phyloP scores from a whole-genome alignment of 2,329 filamentous ascomycete genomes.

The Fusarium bulbicola region DNA sequence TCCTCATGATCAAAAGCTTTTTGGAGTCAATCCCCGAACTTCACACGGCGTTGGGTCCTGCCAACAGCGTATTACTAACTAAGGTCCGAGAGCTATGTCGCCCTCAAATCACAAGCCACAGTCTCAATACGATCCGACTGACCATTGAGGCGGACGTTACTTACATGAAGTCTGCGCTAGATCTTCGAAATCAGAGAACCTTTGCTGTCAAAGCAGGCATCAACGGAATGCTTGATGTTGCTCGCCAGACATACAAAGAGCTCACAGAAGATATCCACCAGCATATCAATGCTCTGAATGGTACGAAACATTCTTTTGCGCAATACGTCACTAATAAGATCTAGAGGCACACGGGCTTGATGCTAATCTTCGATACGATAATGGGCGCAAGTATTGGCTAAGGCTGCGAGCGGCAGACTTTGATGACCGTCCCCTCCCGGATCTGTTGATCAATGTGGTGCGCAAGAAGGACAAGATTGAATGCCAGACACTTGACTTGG shows the following conservation, averaged over 20 bases:
- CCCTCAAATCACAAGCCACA: constrained; percentile 66
- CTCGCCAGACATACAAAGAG: constrained; percentile 89
- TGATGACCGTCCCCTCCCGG: constrained; percentile 67
- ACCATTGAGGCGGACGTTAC: constrained; percentile 84
- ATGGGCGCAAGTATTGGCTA: constrained; percentile 81
- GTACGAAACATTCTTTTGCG: constrained; percentile 52
- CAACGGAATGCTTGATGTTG: constrained; percentile 87
- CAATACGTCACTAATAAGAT: not conserved
- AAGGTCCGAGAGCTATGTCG: constrained; percentile 77
- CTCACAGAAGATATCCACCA: constrained; percentile 80
- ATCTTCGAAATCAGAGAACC: constrained; percentile 87
- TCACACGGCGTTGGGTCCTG: constrained; percentile 72
- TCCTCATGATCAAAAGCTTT: constrained; percentile 88
- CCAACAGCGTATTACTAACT: constrained; percentile 69
- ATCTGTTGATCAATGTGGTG: constrained; percentile 79
- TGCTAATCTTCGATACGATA: constrained; percentile 79
- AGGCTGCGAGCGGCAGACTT: constrained; percentile 70
- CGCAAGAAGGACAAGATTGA: constrained; percentile 80
- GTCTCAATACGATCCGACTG: constrained; percentile 71
- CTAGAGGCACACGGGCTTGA: constrained; percentile 66
- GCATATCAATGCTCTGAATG: constrained; percentile 72
- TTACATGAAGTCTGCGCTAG: constrained; percentile 81
- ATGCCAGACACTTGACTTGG: constrained; percentile 84
- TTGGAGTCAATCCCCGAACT: constrained; percentile 73
- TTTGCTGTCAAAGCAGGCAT: constrained; percentile 90